Conservation (phyloP, 1,284 basidiomycete genomes). For the Cryptococcus sp. region DNA sequence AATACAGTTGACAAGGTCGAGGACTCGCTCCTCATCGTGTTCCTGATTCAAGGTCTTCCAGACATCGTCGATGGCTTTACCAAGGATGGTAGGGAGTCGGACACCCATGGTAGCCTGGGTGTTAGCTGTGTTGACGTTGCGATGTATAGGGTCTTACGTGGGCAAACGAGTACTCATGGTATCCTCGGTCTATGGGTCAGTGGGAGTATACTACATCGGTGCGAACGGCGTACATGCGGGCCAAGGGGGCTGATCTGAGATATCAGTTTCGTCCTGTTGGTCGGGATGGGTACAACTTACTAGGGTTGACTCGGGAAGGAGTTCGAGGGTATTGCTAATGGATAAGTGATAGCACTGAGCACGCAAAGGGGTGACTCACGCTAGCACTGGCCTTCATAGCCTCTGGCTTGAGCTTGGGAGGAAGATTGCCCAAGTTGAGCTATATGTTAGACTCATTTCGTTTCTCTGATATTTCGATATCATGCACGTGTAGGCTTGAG, state of each 20-base stretch:
- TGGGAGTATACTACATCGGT: background rate
- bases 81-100: slow-evolving; percentile 88
- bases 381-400: slow-evolving; percentile 39
- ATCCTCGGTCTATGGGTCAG: slow-evolving; percentile 61
- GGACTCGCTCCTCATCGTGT: slow-evolving; percentile 75
- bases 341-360: background rate
- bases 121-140: background rate
- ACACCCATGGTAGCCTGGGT: slow-evolving; percentile 80
- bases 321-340: slow-evolving; percentile 50
- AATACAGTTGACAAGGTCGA: slow-evolving; percentile 83
- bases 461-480: no score
- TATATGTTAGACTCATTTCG: no score
- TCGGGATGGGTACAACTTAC: slow-evolving; percentile 23
- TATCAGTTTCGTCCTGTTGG: slow-evolving; percentile 3
- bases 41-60: slow-evolving; percentile 83
- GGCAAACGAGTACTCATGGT: slow-evolving; percentile 93
- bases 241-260: slow-evolving; percentile 84
- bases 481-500: background rate
- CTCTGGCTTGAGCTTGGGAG: slow-evolving; percentile 42
- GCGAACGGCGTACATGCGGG: slow-evolving; percentile 60
- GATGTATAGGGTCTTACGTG: slow-evolving; percentile 50
- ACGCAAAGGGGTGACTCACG: slow-evolving; percentile 22
- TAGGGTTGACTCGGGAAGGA: slow-evolving; percentile 50
- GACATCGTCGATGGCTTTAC: slow-evolving; percentile 92
- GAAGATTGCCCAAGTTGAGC: slow-evolving; percentile 48